Conservation (phyloP, 495 filamentous ascomycete species). For the Penicillium cataractarum region DNA sequence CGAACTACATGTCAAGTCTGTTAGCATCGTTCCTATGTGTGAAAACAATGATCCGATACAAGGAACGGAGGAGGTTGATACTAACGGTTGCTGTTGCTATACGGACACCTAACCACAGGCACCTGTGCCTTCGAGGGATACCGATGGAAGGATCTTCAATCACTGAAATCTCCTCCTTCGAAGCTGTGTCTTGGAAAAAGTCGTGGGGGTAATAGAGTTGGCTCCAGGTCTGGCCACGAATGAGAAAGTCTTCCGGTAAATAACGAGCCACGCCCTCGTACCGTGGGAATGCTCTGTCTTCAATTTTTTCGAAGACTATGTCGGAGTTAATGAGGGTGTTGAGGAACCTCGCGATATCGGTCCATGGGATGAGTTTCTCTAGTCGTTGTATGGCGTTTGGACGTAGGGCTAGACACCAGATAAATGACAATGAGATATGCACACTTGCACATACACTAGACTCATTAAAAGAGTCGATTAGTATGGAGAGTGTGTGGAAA, state of each 20-base stretch:
- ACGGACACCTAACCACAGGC: slow-evolving; percentile 68
- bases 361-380: slow-evolving; percentile 68
- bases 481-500: slow-evolving; percentile 54
- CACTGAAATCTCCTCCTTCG: slow-evolving; percentile 77
- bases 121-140: slow-evolving; percentile 67
- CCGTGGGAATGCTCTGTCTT: slow-evolving; percentile 55
- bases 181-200: slow-evolving; percentile 70
- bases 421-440: slow-evolving; percentile 71
- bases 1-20: slow-evolving; percentile 31
- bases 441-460: slow-evolving; percentile 67
- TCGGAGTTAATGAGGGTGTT: slow-evolving; percentile 62
- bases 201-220: slow-evolving; percentile 66
- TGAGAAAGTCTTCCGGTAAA: slow-evolving; percentile 80
- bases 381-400: slow-evolving; percentile 55
- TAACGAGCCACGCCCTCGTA: slow-evolving; percentile 59
- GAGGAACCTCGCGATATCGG: slow-evolving; percentile 59
- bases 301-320: slow-evolving; percentile 48
- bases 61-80: not conserved
- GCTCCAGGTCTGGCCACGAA: slow-evolving; percentile 76
- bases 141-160: slow-evolving; percentile 69
- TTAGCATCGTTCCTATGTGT: not conserved
- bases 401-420: slow-evolving; percentile 59
- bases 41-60: too few relatives aligned
- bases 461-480: slow-evolving; percentile 63
- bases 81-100: slow-evolving; percentile 62